Conservation (phyloP, 805 yeast species). For the Wickerhamiella nectarea region DNA sequence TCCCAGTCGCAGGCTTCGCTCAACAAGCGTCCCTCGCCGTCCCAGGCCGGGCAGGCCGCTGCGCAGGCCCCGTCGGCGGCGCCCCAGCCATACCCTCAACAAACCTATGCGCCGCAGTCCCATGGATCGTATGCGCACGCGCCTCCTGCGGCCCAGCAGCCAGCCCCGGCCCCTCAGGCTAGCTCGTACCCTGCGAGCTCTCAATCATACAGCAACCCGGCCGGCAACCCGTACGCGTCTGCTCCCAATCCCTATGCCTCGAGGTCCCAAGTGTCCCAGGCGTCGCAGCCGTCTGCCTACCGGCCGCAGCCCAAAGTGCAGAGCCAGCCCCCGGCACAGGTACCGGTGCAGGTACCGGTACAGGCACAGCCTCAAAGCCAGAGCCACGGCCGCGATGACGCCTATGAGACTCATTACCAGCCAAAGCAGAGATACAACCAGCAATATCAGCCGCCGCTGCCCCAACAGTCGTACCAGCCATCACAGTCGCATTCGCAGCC, state of each 20-base stretch:
- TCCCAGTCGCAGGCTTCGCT: neutral
- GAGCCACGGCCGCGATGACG: no score
- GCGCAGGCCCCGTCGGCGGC: no score
- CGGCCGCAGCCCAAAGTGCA: neutral
- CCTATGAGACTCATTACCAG: neutral
- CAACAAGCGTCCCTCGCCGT: neutral
- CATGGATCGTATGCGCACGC: neutral
- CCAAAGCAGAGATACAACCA: neutral
- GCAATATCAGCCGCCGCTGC: neutral
- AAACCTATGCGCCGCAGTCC: no score
- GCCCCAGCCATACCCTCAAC: no score
- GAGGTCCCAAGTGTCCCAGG: neutral
- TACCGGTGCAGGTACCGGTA: no score
- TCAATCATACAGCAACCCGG: slow-evolving; percentile 4
- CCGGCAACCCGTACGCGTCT: neutral
- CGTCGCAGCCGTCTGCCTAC: neutral
- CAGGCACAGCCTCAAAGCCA: neutral
- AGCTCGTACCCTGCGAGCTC: neutral
- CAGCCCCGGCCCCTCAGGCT: neutral
- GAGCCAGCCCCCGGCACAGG: neutral
- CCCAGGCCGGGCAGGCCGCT: no score
- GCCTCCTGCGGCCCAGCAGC: no score
- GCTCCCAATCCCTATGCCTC: neutral
- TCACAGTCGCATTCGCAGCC: no score
- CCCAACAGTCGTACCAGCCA: slow-evolving; percentile 1